Base-by-base conservation (phyloP, 805 yeast genomes). In the Ogataea saltuana region DNA sequence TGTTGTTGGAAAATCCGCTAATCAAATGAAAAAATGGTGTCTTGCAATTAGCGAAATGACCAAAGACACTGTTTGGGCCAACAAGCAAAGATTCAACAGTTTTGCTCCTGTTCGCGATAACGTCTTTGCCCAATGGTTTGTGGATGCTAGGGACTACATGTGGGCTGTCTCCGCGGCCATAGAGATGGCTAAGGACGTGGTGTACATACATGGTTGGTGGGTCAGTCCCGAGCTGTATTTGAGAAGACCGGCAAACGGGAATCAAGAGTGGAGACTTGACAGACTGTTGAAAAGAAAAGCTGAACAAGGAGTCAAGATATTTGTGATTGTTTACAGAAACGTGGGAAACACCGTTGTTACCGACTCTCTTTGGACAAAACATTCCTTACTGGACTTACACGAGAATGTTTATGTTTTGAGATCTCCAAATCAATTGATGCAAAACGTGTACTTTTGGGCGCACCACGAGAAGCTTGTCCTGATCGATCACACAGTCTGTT, bases 171-270 rank as follows among this genome's bases (percentile, higher is more conserved):
- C 96, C 22, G 81, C 89, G 9, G 99, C 98, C 0, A 70, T 93
- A 42, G 88, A 85, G 53, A 83, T 87, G 86, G 98, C 99, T 0
- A 81, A 82, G 52, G 98, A 93, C 69, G 91, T 85, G 1, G 84
- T 93, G 25, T 93, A 83, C 61, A 88, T 93, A 38, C 97, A 93
- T 59, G 99, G 91, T 58, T 93, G 99, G 99, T 93, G 99, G 99
- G 71, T 93, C 19, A 78, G 91, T 4, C 99, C 99, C 0, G 99
- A 93, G 63, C 61, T 93, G 3, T 95, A 93, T 56, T 70, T 93
- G 67, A 77, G 99, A 50, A 72, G 99, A 39, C 99, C 99, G 0
- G 91, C 96, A 0, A 84, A 87, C 63, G 97, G 97, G 7, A 91
- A 91, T 55, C 98, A 93, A 63, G 84, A 87, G 50, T 93, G 88